Percentiles rank a stretch among this genome's conserved stretches.
Evolutionary conservation across 192 early-diverging fungal species (phyloP).

Genomic region (Coemansia sp.): DNA sequence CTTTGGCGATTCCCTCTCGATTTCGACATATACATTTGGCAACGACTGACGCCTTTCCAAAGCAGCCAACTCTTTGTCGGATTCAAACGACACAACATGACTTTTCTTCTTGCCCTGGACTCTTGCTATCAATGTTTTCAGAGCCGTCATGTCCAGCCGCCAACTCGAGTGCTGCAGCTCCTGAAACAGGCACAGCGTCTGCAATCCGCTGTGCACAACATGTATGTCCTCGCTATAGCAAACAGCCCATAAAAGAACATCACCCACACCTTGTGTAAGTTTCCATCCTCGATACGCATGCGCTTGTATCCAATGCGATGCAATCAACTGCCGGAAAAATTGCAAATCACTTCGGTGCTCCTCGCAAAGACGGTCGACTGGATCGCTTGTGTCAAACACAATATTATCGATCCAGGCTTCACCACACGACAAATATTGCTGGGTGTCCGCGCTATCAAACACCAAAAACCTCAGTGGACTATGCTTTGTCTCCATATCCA

Average conservation of each 20-base stretch:
- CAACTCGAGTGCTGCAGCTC: slow-evolving; percentile 23
- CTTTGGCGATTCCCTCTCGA: background rate
- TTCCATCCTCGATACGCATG: slow-evolving; percentile 25
- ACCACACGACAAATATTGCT: background rate
- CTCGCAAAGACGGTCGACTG: slow-evolving; percentile 19
- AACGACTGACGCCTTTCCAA: background rate
- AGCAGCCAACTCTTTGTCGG: background rate
- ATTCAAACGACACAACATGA: background rate
- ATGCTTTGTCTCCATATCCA: background rate
- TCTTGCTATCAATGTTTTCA: slow-evolving; percentile 10
- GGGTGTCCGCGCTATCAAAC: background rate
- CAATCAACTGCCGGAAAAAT: slow-evolving; percentile 17
- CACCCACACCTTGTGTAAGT: slow-evolving; percentile 29
- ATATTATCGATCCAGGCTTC: background rate
- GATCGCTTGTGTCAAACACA: slow-evolving; percentile 6
- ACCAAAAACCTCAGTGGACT: slow-evolving; percentile 8
- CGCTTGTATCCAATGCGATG: slow-evolving; percentile 14
- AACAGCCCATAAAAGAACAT: slow-evolving; percentile 17
- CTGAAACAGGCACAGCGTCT: slow-evolving; percentile 14
- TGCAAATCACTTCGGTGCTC: background rate
- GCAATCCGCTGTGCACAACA: slow-evolving; percentile 7
- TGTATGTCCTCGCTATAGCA: slow-evolving; percentile 6
- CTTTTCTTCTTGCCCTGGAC: slow-evolving; percentile 19
- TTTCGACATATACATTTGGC: background rate
- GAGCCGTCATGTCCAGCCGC: slow-evolving; percentile 6